Percentiles rank a stretch among this genome's conserved stretches.
Conservation (phyloP, 805 yeast genomes). For the Metschnikowia noctiluminum region DNA sequence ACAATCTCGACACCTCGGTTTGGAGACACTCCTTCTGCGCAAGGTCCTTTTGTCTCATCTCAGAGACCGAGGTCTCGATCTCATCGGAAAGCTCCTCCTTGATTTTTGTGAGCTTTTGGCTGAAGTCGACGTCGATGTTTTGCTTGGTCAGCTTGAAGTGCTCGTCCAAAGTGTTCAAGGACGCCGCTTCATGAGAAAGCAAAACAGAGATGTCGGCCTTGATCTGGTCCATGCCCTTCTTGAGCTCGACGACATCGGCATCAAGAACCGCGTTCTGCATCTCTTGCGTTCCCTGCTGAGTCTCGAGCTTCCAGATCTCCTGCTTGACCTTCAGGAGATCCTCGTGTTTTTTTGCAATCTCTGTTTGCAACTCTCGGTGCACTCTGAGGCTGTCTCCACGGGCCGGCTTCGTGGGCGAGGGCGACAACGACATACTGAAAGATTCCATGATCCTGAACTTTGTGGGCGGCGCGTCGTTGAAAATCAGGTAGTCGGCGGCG, state of each 20-base stretch:
- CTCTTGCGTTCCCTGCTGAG: slow-evolving; percentile 37
- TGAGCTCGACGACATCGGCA: slow-evolving; percentile 35
- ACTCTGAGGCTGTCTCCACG: too few species aligned
- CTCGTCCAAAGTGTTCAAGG: slow-evolving; percentile 20
- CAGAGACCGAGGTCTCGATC: slow-evolving; percentile 35
- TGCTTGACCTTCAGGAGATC: slow-evolving; percentile 10
- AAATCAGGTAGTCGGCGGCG: not conserved
- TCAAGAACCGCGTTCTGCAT: slow-evolving; percentile 31
- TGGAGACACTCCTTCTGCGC: slow-evolving; percentile 2
- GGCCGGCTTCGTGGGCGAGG: too few species aligned
- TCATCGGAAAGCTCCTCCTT: slow-evolving; percentile 28
- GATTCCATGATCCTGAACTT: too few species aligned
- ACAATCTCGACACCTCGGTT: slow-evolving; percentile 6
- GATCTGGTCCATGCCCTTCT: slow-evolving; percentile 33
- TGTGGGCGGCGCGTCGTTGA: not conserved
- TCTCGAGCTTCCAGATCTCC: slow-evolving; percentile 28
- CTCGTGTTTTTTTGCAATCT: slow-evolving; percentile 7
- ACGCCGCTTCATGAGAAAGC: slow-evolving; percentile 21
- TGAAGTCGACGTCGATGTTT: slow-evolving; percentile 21
- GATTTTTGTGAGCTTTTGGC: slow-evolving; percentile 20
- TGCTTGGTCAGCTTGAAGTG: slow-evolving; percentile 19
- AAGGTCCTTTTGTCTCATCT: slow-evolving; percentile 8
- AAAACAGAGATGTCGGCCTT: slow-evolving; percentile 33
- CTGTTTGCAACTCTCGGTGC: slow-evolving; percentile 11
- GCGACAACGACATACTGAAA: too few species aligned